Percentiles rank a stretch among this genome's conserved stretches.
Conservation (phyloP, 2,329 filamentous ascomycete species). For the Cyanodermella asteris region DNA sequence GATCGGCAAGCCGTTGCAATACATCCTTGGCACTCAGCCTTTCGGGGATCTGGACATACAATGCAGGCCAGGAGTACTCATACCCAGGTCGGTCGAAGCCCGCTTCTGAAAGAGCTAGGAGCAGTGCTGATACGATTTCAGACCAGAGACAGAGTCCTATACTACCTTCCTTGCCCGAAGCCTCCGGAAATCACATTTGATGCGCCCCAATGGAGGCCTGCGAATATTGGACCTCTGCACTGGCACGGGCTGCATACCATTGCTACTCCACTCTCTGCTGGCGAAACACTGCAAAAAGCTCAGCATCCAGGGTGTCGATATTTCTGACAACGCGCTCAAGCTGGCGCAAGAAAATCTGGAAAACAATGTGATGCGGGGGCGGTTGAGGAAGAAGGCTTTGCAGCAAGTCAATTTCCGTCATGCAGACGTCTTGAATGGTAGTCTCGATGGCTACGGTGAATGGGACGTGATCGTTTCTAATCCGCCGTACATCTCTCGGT, state of each 20-base stretch:
- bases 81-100: constrained; percentile 39
- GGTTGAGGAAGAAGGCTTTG: constrained; percentile 11
- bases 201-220: constrained; percentile 18
- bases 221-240: constrained; percentile 70
- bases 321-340: constrained; percentile 41
- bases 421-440: constrained; percentile 20
- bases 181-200: constrained; percentile 11
- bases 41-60: constrained; percentile 66
- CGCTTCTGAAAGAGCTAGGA: not conserved
- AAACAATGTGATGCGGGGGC: constrained; percentile 22
- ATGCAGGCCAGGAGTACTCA: constrained; percentile 59
- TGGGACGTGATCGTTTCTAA: constrained; percentile 62
- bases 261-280: constrained; percentile 48
- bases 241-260: constrained; percentile 72
- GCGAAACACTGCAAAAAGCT: constrained; percentile 19
- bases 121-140: constrained; percentile 8
- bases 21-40: constrained; percentile 68
- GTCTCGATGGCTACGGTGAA: constrained; percentile 2
- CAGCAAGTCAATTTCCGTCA: constrained; percentile 23
- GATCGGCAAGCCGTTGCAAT: constrained; percentile 63
- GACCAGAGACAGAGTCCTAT: constrained; percentile 50
- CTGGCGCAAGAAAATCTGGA: constrained; percentile 44
- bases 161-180: constrained; percentile 31
- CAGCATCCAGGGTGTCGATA: constrained; percentile 47
- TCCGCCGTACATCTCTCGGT: constrained; percentile 66